phyloP scores from a whole-genome alignment of 805 yeast genomes.

The Nakazawaea anatomiae region DNA sequence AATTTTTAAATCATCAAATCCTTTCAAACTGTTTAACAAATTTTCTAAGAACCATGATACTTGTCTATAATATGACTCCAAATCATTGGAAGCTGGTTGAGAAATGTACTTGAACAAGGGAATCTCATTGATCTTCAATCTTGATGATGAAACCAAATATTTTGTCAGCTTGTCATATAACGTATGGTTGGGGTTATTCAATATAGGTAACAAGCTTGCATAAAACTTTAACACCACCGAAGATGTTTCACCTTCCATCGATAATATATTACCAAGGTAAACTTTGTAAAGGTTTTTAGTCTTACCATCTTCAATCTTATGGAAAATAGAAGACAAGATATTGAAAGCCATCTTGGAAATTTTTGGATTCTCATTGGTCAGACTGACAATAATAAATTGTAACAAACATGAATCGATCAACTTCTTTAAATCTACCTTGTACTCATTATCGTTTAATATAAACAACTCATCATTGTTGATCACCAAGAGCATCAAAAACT shows the following conservation, averaged over 20 bases:
- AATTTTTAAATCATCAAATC: conserved; percentile 44
- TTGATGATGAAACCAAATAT: conserved; percentile 57
- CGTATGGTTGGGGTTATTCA: conserved; percentile 66
- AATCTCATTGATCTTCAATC: conserved; percentile 31
- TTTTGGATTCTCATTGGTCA: conserved; percentile 29
- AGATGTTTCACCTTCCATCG: conserved; percentile 19
- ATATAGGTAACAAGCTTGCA: conserved; percentile 49
- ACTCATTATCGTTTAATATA: conserved; percentile 22
- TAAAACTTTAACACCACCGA: conserved; percentile 50
- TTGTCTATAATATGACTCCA: conserved; percentile 50
- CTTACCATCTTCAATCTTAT: conserved; percentile 32
- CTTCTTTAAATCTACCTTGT: conserved; percentile 44
- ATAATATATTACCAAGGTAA: conserved; percentile 40
- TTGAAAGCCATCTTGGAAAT: conserved; percentile 31
- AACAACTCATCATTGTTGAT: conserved; percentile 64
- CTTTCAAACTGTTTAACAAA: conserved; percentile 41
- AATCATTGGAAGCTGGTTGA: conserved; percentile 27
- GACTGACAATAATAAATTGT: conserved; percentile 40
- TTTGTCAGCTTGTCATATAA: conserved; percentile 67
- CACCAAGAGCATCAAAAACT: conserved; percentile 57
- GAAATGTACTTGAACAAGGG: conserved; percentile 40
- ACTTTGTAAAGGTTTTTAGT: conserved; percentile 40
- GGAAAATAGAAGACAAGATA: conserved; percentile 39
- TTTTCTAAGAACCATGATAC: conserved; percentile 59
- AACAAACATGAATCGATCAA: conserved; percentile 54